A percentile compares a stretch with the other conserved stretches of the same genome.
Conservation (phyloP, 768 basidiomycete species). For the Cystobasidium ongulense region DNA sequence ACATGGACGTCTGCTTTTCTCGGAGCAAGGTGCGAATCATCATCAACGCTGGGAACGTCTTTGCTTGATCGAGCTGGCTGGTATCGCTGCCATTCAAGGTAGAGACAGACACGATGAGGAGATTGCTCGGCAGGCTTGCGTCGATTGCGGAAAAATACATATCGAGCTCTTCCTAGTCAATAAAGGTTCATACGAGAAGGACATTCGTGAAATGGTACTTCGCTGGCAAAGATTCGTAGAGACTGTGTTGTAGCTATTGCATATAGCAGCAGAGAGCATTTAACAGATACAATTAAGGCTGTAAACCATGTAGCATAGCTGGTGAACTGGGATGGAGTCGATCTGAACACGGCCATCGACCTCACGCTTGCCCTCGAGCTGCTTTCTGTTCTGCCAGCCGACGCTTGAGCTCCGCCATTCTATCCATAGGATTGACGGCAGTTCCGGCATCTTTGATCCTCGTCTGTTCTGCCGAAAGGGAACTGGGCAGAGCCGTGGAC, state of each 20-base stretch:
- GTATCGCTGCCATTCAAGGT: constrained; percentile 12
- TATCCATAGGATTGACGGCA: background rate
- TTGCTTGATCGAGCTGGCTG: constrained; percentile 32
- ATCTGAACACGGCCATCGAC: background rate
- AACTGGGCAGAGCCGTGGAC: background rate
- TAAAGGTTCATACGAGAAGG: constrained; percentile 25
- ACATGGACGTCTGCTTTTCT: constrained; percentile 25
- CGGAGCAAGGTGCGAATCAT: background rate
- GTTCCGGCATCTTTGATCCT: too few relatives aligned
- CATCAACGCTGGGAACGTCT: constrained; percentile 31
- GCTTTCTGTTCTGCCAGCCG: background rate
- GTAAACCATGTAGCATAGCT: constrained; percentile 12
- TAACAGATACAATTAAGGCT: background rate
- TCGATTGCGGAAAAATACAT: constrained; percentile 31
- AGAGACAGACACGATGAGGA: background rate
- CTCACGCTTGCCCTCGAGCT: background rate
- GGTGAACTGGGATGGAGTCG: too few relatives aligned
- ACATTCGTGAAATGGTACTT: constrained; percentile 18
- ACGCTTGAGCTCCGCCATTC: background rate
- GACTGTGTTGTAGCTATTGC: background rate
- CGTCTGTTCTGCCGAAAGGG: too few relatives aligned
- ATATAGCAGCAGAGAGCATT: background rate
- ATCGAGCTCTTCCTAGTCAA: constrained; percentile 33
- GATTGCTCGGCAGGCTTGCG: background rate
- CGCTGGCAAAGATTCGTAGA: constrained; percentile 25